Evolutionary conservation across 352 stramenopile species (phyloP).

Genomic region (Achlya hypogyna): DNA sequence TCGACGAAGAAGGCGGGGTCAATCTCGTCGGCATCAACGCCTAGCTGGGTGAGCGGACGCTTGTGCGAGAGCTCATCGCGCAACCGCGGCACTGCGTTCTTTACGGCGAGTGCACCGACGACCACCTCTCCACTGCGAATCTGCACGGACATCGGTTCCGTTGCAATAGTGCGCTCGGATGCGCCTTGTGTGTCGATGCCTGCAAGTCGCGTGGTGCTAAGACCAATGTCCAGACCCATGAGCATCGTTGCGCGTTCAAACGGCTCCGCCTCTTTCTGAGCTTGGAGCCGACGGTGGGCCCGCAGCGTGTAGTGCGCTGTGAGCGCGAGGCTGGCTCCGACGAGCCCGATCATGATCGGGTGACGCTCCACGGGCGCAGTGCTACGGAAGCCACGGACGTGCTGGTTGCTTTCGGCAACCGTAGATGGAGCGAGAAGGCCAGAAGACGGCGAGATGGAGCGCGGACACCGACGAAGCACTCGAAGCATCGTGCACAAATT

Average conservation of each 20-base stretch:
- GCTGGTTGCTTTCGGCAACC: not conserved
- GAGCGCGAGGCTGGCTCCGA: slow-evolving; percentile 6
- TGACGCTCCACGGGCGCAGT: slow-evolving; percentile 6
- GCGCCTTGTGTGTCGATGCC: not conserved
- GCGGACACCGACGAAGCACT: not conserved
- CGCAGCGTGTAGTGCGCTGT: slow-evolving; percentile 16
- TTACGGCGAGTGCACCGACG: slow-evolving; percentile 7
- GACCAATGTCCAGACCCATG: slow-evolving; percentile 7
- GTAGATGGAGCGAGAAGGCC: too few species aligned
- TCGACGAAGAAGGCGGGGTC: not conserved
- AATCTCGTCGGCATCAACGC: not conserved
- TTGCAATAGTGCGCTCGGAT: not conserved
- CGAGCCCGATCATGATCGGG: slow-evolving; percentile 10
- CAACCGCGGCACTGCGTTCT: slow-evolving; percentile 11
- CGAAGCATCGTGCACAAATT: too few species aligned
- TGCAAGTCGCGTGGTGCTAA: slow-evolving; percentile 3
- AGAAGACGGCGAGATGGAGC: too few species aligned
- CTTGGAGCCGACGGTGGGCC: slow-evolving; percentile 9
- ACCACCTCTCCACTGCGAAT: slow-evolving; percentile 12
- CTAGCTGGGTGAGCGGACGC: not conserved
- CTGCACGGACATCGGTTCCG: slow-evolving; percentile 10
- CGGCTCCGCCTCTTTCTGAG: not conserved
- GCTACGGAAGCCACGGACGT: slow-evolving; percentile 7
- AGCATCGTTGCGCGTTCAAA: not conserved
- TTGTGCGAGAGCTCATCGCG: not conserved